Conservation (phyloP, 352 stramenopile species). For the Globisporangium irregulare region DNA sequence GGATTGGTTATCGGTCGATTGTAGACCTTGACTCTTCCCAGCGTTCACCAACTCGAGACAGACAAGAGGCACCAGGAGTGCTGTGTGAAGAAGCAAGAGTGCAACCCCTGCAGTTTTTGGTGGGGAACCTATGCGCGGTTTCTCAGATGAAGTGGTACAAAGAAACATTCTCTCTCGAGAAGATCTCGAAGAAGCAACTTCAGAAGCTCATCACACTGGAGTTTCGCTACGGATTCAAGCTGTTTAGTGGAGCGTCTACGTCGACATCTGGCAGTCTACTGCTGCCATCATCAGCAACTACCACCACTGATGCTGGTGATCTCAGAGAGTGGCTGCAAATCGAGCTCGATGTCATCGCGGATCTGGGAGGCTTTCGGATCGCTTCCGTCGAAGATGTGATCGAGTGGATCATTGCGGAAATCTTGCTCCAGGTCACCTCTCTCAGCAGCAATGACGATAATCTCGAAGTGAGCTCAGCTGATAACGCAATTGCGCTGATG, state of each 20-base stretch:
- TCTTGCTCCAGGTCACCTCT: slow-evolving; percentile 1
- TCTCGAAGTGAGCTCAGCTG: not conserved
- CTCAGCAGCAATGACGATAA: not conserved
- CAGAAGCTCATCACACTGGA: slow-evolving; percentile 10
- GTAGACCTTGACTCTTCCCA: not conserved
- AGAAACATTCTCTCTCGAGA: not conserved
- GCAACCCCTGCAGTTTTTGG: not conserved
- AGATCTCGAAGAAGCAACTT: not conserved
- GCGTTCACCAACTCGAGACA: not conserved
- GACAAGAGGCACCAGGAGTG: not conserved
- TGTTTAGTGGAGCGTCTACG: slow-evolving; percentile 13
- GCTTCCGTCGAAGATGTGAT: slow-evolving; percentile 1
- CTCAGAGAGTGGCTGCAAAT: slow-evolving; percentile 9
- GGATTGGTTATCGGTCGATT: slow-evolving; percentile 9
- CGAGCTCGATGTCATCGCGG: slow-evolving; percentile 10
- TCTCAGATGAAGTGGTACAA: slow-evolving; percentile 6
- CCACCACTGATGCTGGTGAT: not conserved
- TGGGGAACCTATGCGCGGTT: not conserved
- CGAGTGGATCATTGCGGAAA: slow-evolving; percentile 19
- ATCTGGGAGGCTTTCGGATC: not conserved
- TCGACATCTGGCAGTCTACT: not conserved
- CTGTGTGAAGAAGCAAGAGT: not conserved
- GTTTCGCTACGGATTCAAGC: slow-evolving; percentile 16
- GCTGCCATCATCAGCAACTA: not conserved
- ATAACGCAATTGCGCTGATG: not conserved